These are phyloP conservation scores for Acanthamoeba castellanii DNA, from an alignment of 208 protist genomes.

Conservation along the genomic window DNA sequence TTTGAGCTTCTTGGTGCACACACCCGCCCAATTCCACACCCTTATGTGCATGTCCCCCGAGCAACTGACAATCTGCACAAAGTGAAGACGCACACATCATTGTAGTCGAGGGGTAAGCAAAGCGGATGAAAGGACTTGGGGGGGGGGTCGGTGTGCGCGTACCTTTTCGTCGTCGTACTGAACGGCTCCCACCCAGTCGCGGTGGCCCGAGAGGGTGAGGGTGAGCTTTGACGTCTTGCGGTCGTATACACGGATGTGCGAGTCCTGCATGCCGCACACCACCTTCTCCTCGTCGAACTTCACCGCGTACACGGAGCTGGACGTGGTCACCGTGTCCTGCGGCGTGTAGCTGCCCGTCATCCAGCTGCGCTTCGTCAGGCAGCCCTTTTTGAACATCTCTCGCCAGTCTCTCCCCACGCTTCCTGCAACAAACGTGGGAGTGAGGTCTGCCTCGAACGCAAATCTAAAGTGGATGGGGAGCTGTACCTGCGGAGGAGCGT, in stretches of 20 bases:
- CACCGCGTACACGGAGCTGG: conserved; percentile 54
- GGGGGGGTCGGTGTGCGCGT: not conserved
- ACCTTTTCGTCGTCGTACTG: conserved; percentile 74
- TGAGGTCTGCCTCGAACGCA: not conserved
- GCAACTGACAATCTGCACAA: conserved; percentile 42
- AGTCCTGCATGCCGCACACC: conserved; percentile 67
- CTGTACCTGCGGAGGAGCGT: not conserved
- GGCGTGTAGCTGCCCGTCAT: not conserved
- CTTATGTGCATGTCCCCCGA: conserved; percentile 54
- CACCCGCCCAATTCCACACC: conserved; percentile 59
- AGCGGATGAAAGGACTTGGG: not conserved
- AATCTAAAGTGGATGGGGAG: not conserved
- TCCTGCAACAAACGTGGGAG: not conserved
- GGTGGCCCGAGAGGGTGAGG: conserved; percentile 13
- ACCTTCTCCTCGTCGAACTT: conserved; percentile 72
- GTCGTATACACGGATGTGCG: conserved; percentile 50
- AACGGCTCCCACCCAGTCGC: conserved; percentile 71
- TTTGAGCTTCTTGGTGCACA: conserved; percentile 50
- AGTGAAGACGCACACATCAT: not conserved
- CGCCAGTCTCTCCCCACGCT: conserved; percentile 7
- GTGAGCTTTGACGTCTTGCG: conserved; percentile 3
- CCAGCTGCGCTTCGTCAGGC: conserved; percentile 30
- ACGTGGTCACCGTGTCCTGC: not conserved
- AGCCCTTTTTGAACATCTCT: conserved; percentile 30
- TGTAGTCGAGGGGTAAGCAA: not conserved